Percentiles rank a stretch among this genome's conserved stretches.
Evolutionary conservation across 176 grass and related monocot species (phyloP).

Genomic region (Ampelocalamus luodianensis): DNA sequence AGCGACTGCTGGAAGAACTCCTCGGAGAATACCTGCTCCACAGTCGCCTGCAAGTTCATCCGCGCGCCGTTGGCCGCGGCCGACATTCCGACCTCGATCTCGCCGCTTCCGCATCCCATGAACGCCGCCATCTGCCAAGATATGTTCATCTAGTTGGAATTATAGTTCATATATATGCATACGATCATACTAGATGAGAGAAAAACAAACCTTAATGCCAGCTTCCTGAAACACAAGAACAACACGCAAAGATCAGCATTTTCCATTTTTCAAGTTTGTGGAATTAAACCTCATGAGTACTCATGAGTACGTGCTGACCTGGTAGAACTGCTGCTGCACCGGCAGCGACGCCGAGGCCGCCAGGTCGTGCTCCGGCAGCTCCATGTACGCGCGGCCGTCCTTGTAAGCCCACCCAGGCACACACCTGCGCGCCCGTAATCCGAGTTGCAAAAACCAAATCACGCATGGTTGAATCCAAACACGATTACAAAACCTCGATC

Average conservation of each 20-base stretch:
- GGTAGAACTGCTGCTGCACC: constrained; percentile 77
- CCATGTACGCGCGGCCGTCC: constrained; percentile 59
- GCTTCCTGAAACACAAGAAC: constrained; percentile 69
- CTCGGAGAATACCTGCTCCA: constrained; percentile 78
- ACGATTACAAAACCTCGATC: no score
- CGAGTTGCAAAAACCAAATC: no score
- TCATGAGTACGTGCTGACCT: constrained; percentile 40
- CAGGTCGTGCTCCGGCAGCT: constrained; percentile 56
- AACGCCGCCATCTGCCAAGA: constrained; percentile 66
- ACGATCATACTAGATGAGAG: neutral
- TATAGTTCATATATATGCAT: neutral
- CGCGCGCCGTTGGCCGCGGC: neutral
- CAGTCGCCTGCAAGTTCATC: constrained; percentile 42
- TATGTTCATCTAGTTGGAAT: neutral
- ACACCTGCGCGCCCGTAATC: constrained; percentile 37
- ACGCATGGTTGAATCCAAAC: no score
- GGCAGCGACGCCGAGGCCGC: constrained; percentile 48
- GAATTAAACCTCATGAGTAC: no score
- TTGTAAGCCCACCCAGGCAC: constrained; percentile 85
- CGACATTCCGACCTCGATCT: constrained; percentile 81
- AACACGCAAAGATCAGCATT: neutral
- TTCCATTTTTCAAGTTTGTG: no score
- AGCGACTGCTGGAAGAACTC: constrained; percentile 70
- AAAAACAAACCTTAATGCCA: constrained; percentile 69
- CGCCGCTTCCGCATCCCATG: constrained; percentile 76